Base-by-base conservation (phyloP, 2,329 filamentous ascomycete genomes). In the Aureobasidium namibiae region DNA sequence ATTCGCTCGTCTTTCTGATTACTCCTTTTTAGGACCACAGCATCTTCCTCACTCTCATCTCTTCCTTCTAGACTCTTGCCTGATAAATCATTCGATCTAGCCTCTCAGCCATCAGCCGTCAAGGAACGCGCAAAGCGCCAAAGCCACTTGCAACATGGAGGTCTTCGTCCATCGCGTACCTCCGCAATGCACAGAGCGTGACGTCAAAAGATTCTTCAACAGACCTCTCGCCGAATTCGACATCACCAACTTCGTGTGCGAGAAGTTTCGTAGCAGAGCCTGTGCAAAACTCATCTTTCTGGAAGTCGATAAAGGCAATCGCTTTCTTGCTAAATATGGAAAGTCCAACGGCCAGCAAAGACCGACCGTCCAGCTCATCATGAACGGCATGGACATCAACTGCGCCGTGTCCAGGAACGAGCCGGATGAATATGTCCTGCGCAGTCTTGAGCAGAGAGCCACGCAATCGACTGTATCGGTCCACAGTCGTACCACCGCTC, bases 211-310 rank as follows among this genome's bases (percentile, higher is more conserved):
- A 0, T 75, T 72, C 48, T 71, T 82, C 14, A 66, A 68, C 18
- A 67, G 69, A 0, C 66, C 68, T 14, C 67, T 82, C 7, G 61
- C 56, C 36, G 60, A 65, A 1, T 72, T 78, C 8, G 68, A 67
- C 1, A 76, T 81, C 59, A 54, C 69, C 4, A 66, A 69, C 31
- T 80, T 73, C 62, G 68, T 78, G 46, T 75, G 75, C 46, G 70
- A 75, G 33, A 81, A 81, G 62, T 66, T 70, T 4, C 65, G 61
- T 14, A 68, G 65, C 34, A 78, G 75, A 59, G 61, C 63, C 5
- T 73, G 71, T 62, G 81, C 75, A 0, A 72, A 69, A 13, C 62
- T 83, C 41, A 80, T 79, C 0, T 73, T 83, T 23, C 71, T 77
- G 1, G 69, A 74, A 57, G 23, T 49, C 1, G 53, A 63, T 1